phyloP scores from a whole-genome alignment of 148 eudicot species.

The Chenopodium berlandieri region DNA sequence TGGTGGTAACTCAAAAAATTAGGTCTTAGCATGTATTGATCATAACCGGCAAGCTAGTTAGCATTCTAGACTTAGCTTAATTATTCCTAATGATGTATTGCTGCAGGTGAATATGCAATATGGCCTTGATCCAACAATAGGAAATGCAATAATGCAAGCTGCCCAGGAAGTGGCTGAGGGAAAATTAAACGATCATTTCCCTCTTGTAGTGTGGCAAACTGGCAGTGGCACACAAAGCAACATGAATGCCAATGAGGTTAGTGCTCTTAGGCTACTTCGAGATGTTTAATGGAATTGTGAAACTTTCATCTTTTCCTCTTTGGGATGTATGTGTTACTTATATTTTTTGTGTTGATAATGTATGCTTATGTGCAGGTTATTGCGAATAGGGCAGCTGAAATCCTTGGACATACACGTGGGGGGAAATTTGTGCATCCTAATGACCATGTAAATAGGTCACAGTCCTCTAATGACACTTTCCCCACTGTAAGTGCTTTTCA shows the following conservation, averaged over 20 bases:
- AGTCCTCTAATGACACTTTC: conserved; percentile 97
- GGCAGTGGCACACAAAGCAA: conserved; percentile 99
- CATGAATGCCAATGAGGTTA: conserved; percentile 98
- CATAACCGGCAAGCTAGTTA: neutral
- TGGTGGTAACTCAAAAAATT: too few species aligned
- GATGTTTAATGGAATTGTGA: conserved; percentile 10
- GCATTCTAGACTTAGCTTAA: conserved; percentile 5
- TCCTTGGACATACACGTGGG: conserved; percentile 93
- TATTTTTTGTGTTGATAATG: neutral
- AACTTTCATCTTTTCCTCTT: neutral
- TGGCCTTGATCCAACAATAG: conserved; percentile 87
- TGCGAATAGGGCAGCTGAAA: conserved; percentile 98
- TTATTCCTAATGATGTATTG: conserved; percentile 10
- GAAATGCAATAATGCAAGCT: conserved; percentile 98
- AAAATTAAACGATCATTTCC: conserved; percentile 87
- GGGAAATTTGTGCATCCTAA: conserved; percentile 95
- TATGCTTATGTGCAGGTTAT: conserved; percentile 56
- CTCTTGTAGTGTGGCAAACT: conserved; percentile 97
- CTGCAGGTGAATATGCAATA: conserved; percentile 94
- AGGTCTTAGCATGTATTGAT: neutral
- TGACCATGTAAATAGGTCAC: conserved; percentile 98
- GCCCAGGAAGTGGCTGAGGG: conserved; percentile 97
- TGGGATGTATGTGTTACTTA: neutral
- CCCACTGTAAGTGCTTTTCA: conserved; percentile 69
- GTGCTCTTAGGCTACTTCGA: conserved; percentile 9